Evolutionary conservation across 148 eudicot species (phyloP).

Genomic region (Rhododendron henanense): DNA sequence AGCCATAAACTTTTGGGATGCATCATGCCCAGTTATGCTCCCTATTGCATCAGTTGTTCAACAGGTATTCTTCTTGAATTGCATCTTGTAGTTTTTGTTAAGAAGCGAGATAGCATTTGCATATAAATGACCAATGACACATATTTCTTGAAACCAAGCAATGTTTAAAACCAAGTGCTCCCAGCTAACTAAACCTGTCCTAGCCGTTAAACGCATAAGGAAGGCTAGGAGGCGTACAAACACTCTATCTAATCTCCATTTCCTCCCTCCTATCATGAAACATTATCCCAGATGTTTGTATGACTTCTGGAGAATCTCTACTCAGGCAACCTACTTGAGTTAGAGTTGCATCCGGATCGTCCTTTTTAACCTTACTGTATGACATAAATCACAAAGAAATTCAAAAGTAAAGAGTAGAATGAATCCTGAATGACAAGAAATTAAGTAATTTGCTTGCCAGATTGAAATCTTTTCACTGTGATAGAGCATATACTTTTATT

Average conservation of each 20-base stretch:
- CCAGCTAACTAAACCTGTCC: not conserved
- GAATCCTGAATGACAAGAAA: not conserved
- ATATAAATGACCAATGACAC: not conserved
- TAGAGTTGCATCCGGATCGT: not conserved
- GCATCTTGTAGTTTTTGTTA: not conserved
- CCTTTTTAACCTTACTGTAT: not conserved
- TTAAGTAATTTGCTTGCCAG: not conserved
- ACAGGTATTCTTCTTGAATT: constrained; percentile 44
- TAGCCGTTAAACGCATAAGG: not conserved
- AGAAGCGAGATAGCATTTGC: not conserved
- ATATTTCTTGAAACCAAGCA: not conserved
- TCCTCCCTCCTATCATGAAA: not conserved
- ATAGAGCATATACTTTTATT: not conserved
- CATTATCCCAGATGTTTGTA: not conserved
- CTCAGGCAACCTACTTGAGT: not conserved
- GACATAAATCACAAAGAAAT: not conserved
- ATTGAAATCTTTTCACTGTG: not conserved
- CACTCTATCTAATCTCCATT: not conserved
- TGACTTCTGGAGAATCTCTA: not conserved
- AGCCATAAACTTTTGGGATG: constrained; percentile 84
- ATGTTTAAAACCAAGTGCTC: not conserved
- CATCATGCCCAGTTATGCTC: constrained; percentile 58
- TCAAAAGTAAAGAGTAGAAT: not conserved
- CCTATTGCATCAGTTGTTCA: constrained; percentile 75
- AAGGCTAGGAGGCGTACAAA: not conserved